Percentiles rank a stretch among this genome's conserved stretches.
These are phyloP conservation scores for Kazachstania martiniae DNA, from an alignment of 805 yeast species.

Conservation along the genomic window DNA sequence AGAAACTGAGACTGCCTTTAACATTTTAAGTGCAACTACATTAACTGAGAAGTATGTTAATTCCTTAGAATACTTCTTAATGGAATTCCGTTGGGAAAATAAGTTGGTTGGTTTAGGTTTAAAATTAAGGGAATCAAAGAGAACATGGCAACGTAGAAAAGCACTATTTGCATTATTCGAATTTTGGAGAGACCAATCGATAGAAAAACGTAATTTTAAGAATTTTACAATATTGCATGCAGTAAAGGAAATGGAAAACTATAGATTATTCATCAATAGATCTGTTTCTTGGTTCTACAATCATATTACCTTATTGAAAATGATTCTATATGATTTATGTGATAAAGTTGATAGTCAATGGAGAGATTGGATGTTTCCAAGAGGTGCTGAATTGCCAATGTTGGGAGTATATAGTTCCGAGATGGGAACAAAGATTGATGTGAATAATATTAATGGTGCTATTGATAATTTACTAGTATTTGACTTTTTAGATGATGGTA, in stretches of 20 bases:
- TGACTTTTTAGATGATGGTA: conserved; percentile 24
- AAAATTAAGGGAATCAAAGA: conserved; percentile 25
- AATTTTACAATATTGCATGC: conserved; percentile 25
- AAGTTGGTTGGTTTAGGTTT: conserved; percentile 24
- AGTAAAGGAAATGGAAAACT: conserved; percentile 29
- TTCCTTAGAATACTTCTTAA: conserved; percentile 25
- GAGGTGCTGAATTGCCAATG: conserved; percentile 17
- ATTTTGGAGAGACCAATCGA: conserved; percentile 29
- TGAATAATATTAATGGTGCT: conserved; percentile 19
- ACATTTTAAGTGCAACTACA: conserved; percentile 19
- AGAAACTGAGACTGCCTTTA: conserved; percentile 22
- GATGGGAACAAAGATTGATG: conserved; percentile 5
- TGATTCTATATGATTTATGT: conserved; percentile 27
- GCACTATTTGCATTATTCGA: conserved; percentile 28
- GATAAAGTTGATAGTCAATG: conserved; percentile 26
- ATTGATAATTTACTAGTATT: conserved; percentile 21
- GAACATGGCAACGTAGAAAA: conserved; percentile 30
- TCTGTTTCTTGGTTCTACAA: conserved; percentile 30
- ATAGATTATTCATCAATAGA: conserved; percentile 26
- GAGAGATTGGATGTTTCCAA: conserved; percentile 30
- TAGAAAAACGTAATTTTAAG: conserved; percentile 22
- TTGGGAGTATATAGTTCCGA: too few relatives aligned
- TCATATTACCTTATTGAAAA: conserved; percentile 27
- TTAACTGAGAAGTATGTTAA: conserved; percentile 27
- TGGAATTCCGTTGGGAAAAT: conserved; percentile 30